Evolutionary conservation across 176 grass and related monocot species (phyloP).

Genomic region (Urochloa ruziziensis): DNA sequence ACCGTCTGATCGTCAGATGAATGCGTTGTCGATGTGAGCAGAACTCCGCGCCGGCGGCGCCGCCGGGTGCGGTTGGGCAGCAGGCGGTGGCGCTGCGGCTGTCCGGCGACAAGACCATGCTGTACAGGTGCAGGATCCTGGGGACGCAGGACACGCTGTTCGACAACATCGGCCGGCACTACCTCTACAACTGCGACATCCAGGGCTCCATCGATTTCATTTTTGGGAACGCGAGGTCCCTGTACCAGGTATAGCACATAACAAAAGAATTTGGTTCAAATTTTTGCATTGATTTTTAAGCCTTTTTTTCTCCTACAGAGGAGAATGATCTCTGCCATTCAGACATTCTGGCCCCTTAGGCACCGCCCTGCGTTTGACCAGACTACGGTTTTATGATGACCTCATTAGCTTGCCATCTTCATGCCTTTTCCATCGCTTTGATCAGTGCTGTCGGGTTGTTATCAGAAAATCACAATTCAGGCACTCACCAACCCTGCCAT

Average conservation of each 20-base stretch:
- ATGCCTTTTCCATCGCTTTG: not conserved
- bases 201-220: slow-evolving; percentile 99
- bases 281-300: not conserved
- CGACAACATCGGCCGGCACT: slow-evolving; percentile 87
- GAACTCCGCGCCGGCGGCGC: slow-evolving; percentile 74
- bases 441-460: slow-evolving; percentile 21
- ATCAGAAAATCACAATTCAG: slow-evolving; percentile 25
- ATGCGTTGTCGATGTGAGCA: not conserved
- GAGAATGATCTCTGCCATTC: no score
- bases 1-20: not conserved
- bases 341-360: not conserved
- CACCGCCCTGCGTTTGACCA: not conserved
- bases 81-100: slow-evolving; percentile 93
- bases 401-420: slow-evolving; percentile 10
- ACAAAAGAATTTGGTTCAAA: not conserved
- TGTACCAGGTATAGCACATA: slow-evolving; percentile 57
- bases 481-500: slow-evolving; percentile 11
- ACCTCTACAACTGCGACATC: slow-evolving; percentile 73
- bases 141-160: slow-evolving; percentile 95
- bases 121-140: slow-evolving; percentile 76
- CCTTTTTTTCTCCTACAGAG: no score
- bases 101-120: slow-evolving; percentile 86
- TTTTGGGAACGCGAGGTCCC: slow-evolving; percentile 79
- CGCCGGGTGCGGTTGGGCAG: slow-evolving; percentile 67
- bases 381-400: not conserved